Conservation (phyloP, 164 flowering plant genomes). For the Houttuynia cordata region DNA sequence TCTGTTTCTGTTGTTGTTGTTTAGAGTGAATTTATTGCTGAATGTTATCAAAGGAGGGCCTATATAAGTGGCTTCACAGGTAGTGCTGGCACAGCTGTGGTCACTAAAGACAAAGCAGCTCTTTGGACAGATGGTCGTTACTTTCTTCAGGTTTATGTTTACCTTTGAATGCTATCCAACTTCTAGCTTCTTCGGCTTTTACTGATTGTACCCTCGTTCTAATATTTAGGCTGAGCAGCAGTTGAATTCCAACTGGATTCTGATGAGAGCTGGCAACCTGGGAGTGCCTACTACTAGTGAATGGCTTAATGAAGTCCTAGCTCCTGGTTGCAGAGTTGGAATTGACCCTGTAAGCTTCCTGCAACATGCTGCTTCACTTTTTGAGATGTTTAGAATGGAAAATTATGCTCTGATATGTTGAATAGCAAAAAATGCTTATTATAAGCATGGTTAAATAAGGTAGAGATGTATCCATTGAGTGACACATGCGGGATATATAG, state of each 20-base stretch:
- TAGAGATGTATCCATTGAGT: too few relatives aligned
- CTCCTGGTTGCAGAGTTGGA: slow-evolving; percentile 84
- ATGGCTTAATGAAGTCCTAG: slow-evolving; percentile 82
- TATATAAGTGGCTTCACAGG: slow-evolving; percentile 94
- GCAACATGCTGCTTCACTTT: not conserved
- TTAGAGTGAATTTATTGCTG: slow-evolving; percentile 97
- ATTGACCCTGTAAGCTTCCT: slow-evolving; percentile 77
- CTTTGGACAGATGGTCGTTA: slow-evolving; percentile 99
- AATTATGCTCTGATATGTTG: slow-evolving; percentile 13
- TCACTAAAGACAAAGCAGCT: slow-evolving; percentile 90
- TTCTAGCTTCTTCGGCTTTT: not conserved
- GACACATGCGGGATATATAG: too few relatives aligned
- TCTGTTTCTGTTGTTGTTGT: not conserved
- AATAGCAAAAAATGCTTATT: too few relatives aligned
- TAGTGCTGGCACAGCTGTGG: slow-evolving; percentile 95
- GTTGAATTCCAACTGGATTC: slow-evolving; percentile 68
- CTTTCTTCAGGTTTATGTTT: slow-evolving; percentile 68
- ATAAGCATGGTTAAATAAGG: too few relatives aligned
- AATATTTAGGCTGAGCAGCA: slow-evolving; percentile 80
- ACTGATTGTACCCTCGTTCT: not conserved
- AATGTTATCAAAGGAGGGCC: slow-evolving; percentile 80
- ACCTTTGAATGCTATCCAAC: not conserved
- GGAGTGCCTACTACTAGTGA: slow-evolving; percentile 83
- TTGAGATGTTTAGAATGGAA: not conserved
- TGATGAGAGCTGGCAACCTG: slow-evolving; percentile 83